These are phyloP conservation scores for Galeopsis tetrahit DNA, from an alignment of 257 asterid genomes.

Conservation along the genomic window DNA sequence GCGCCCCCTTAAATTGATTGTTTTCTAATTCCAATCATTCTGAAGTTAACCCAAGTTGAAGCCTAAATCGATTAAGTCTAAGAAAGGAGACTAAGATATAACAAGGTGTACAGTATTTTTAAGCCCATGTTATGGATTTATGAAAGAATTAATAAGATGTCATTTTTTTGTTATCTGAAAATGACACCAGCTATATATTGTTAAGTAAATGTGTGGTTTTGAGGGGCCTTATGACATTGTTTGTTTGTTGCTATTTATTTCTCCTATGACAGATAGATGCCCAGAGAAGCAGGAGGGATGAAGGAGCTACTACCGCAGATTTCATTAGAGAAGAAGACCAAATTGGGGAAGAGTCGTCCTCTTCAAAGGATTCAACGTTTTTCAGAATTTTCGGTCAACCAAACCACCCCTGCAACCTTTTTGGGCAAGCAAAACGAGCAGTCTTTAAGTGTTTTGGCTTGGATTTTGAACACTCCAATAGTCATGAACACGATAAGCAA, in stretches of 20 bases:
- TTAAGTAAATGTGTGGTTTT: background rate
- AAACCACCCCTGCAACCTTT: slow-evolving; percentile 63
- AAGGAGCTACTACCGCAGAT: slow-evolving; percentile 37
- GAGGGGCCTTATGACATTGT: background rate
- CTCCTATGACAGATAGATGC: slow-evolving; percentile 40
- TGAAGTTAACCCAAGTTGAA: background rate
- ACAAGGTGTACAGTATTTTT: background rate
- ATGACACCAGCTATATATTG: background rate
- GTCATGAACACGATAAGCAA: slow-evolving; percentile 41
- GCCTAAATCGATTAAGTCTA: background rate
- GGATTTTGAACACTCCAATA: slow-evolving; percentile 41
- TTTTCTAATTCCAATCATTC: background rate
- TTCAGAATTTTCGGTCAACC: slow-evolving; percentile 35
- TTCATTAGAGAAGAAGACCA: slow-evolving; percentile 41
- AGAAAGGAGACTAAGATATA: background rate
- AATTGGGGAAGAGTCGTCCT: slow-evolving; percentile 41
- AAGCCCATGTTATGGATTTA: background rate
- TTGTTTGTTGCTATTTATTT: slow-evolving; percentile 8
- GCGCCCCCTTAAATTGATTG: background rate
- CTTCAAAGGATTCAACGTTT: slow-evolving; percentile 41
- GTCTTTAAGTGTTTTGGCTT: slow-evolving; percentile 67
- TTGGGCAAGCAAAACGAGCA: slow-evolving; percentile 56
- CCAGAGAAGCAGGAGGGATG: slow-evolving; percentile 37
- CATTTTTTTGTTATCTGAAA: background rate
- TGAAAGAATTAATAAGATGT: background rate